Base-by-base conservation (phyloP, 2,329 filamentous ascomycete species). In the Cytospora chrysosperma region DNA sequence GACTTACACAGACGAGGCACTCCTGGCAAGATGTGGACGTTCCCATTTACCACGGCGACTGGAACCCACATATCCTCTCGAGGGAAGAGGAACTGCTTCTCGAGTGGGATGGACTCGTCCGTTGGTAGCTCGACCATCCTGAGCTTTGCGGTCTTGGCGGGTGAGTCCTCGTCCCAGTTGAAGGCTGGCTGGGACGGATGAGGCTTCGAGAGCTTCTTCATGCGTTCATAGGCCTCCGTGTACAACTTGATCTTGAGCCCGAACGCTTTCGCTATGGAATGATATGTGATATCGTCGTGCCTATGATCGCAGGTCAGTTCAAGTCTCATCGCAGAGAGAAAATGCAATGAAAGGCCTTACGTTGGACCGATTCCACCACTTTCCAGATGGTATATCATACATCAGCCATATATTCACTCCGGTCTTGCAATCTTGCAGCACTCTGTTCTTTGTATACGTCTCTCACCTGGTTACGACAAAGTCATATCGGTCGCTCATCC, bases 211-310 rank as follows among this genome's bases (percentile, higher is more conserved):
- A 97, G 82, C 66, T 79, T 82, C 78, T 91, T 93, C 95, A 98
- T 98, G 72, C 89, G 88, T 68, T 86, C 83, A 70, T 89, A 90
- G 0, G 93, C 88, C 63, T 86, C 85, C 51, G 91, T 79, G 79
- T 98, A 92, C 30, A 96, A 83, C 69, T 88, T 84, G 21, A 98
- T 80, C 17, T 88, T 85, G 9, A 97, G 81, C 51, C 81, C 78
- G 75, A 97, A 98, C 9, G 93, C 95, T 74, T 92, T 93, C 68
- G 92, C 93, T 74, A 99, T 96, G 47, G 92, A 94, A 72, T 91
- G 83, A 78, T 99, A 99, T 28, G 95, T 98, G 70, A 98, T 98
- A 74, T 99, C 95, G 76, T 99, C 95, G 80, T 98, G 94, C 62
- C 92, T 96, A 4, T 19, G n/a, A 28, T 54, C 47, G 26, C 12